Evolutionary conservation across 352 stramenopile species (phyloP).

Genomic region (Phytopythium montanum): DNA sequence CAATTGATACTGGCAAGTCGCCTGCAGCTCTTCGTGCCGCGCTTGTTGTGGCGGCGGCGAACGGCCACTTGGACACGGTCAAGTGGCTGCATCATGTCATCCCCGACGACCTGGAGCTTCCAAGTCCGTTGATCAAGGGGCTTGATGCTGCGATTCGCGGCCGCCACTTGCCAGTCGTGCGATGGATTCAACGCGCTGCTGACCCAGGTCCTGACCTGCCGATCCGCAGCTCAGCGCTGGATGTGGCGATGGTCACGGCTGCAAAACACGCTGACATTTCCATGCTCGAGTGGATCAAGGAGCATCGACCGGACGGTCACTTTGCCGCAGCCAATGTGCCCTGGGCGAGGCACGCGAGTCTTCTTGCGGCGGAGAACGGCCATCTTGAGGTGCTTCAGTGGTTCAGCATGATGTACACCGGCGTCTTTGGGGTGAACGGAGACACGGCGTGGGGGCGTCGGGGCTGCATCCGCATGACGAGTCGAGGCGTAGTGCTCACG

Average conservation of each 20-base stretch:
- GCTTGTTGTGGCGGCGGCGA: background rate
- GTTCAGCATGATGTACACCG: background rate
- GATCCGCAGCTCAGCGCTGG: background rate
- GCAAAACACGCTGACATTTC: background rate
- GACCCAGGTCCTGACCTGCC: background rate
- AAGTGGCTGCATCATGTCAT: background rate
- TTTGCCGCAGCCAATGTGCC: background rate
- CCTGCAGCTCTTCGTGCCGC: background rate
- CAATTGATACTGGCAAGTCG: background rate
- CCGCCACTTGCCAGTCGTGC: background rate
- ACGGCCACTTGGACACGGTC: slow-evolving; percentile 8
- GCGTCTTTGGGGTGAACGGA: background rate
- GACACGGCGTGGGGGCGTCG: background rate
- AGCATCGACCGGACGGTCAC: background rate
- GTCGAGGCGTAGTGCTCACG: no score
- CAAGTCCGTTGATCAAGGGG: background rate
- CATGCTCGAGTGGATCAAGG: slow-evolving; percentile 1
- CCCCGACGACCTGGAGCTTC: background rate
- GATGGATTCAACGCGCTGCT: background rate
- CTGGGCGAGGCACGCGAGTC: background rate
- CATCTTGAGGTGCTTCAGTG: slow-evolving; percentile 17
- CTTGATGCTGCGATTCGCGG: background rate
- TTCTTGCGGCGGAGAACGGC: slow-evolving; percentile 4
- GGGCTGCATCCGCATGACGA: background rate
- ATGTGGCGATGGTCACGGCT: background rate